Evolutionary conservation across 371 early-diverging fungal species (phyloP).

Genomic region (Entomophthora muscae): DNA sequence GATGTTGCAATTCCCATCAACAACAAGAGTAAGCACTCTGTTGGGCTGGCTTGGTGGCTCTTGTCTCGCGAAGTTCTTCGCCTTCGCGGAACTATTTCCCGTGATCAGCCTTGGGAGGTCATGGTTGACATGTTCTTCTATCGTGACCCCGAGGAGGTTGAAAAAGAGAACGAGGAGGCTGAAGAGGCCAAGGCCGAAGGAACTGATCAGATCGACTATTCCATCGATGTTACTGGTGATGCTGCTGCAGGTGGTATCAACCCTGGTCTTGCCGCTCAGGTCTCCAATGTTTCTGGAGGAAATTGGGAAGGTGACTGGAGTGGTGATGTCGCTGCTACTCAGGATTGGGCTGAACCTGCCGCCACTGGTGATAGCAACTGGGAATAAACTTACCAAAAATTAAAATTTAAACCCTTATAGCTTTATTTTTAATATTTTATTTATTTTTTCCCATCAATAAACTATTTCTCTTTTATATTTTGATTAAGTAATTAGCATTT

Average conservation of each 20-base stretch:
- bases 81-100: slow-evolving; percentile 81
- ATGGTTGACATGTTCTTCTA: slow-evolving; percentile 99
- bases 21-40: slow-evolving; percentile 96
- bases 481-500: too few species aligned
- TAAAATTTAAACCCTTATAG: too few species aligned
- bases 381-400: slow-evolving; percentile 2
- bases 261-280: slow-evolving; percentile 12
- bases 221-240: slow-evolving; percentile 15
- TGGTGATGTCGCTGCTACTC: slow-evolving; percentile 25
- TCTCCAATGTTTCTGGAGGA: slow-evolving; percentile 2
- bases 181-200: slow-evolving; percentile 16
- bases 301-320: slow-evolving; percentile 26
- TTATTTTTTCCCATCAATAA: too few species aligned
- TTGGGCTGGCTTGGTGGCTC: slow-evolving; percentile 95
- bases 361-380: slow-evolving; percentile 16
- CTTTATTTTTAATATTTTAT: too few species aligned
- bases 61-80: slow-evolving; percentile 95
- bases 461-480: too few species aligned
- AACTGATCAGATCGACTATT: slow-evolving; percentile 13
- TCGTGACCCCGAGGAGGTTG: slow-evolving; percentile 87
- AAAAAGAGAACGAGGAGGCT: slow-evolving; percentile 56
- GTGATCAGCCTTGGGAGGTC: slow-evolving; percentile 72
- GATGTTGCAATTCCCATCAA: slow-evolving; percentile 99
- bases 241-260: slow-evolving; percentile 12
- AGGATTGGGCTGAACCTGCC: slow-evolving; percentile 30